Evolutionary conservation across 257 asterid genomes (phyloP), one percentile per base, ranked within the genome.

Genomic region (Solanum corneliomulleri): DNA sequence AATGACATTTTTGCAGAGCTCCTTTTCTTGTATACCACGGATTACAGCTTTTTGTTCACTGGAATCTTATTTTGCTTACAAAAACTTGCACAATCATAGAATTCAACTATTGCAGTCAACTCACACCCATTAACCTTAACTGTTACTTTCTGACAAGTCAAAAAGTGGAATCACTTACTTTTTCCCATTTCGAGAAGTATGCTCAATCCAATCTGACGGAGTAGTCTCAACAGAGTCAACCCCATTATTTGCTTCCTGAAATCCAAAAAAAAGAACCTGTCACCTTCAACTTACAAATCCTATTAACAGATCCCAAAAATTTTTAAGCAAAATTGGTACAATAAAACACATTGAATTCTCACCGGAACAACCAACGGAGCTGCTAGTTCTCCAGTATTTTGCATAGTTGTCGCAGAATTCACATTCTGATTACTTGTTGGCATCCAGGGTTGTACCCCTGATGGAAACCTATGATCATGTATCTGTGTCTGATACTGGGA

Each of bases 131-230:
- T 80, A 80, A 80, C 68, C 42, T 78, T 15, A 78, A 23, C 84
- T 41, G 72, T 49, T 68, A 47, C 14, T 35, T 72, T n/a, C 47
- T 72, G 64, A 12, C 77, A 62, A 60, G 11, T 86, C 52, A 84
- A 35, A 77, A 68, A 77, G 88, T 37, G 82, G 81, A 89, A 85
- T 81, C 78, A 84, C 93, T 66, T 91, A 96, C 98, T 52, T 95
- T 88, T 96, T 96, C 83, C 99, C 98, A 42, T 87, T 89, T 86
- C 91, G 97, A 89, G 94, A 87, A 9, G 94, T 93, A 88, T 95
- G 90, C 87, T 94, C 95, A 88, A 86, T 93, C 99, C 99, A 96
- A 84, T 91, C 92, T 37, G 93, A 89, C 31, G 89, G 88, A 78
- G 86, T 89, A 76, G 85, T 93, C 82, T 83, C 91, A 42, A 74